Evolutionary conservation across 352 stramenopile genomes (phyloP).

Genomic region (Blastocystis hominis): DNA sequence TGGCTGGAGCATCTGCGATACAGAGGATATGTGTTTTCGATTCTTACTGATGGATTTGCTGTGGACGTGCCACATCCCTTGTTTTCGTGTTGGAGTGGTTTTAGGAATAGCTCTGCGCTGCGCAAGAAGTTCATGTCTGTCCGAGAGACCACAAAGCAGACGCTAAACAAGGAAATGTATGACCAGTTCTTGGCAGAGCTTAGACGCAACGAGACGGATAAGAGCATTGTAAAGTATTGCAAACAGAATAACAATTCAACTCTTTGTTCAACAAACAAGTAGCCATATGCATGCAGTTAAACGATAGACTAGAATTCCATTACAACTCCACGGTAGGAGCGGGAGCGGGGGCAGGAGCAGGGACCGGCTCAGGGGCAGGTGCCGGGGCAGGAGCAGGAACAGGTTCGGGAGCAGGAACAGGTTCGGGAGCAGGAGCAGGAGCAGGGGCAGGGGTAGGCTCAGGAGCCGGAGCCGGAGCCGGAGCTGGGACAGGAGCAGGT

Average conservation of each 20-base stretch:
- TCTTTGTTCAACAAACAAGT: conserved; percentile 2
- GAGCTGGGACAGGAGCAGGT: background rate
- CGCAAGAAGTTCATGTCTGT: conserved; percentile 8
- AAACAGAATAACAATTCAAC: background rate
- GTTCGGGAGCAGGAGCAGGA: background rate
- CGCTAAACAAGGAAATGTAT: conserved; percentile 12
- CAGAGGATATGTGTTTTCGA: conserved; percentile 56
- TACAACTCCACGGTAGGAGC: background rate
- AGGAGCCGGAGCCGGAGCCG: background rate
- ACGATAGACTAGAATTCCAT: background rate
- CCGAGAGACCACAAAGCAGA: background rate
- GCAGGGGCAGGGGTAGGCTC: background rate
- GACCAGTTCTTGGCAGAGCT: background rate
- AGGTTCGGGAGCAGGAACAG: background rate
- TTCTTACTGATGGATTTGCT: conserved; percentile 57
- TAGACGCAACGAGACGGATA: background rate
- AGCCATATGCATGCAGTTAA: background rate
- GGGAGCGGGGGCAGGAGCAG: background rate
- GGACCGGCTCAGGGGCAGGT: background rate
- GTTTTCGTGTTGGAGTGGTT: background rate
- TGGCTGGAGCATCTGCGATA: conserved; percentile 60
- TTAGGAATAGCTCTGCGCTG: background rate
- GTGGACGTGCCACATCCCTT: conserved; percentile 60
- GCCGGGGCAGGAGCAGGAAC: conserved; percentile 1
- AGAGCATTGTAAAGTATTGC: conserved; percentile 28